Conservation (phyloP, 2,329 filamentous ascomycete species). For the Stachybotrys chlorohalonatus region DNA sequence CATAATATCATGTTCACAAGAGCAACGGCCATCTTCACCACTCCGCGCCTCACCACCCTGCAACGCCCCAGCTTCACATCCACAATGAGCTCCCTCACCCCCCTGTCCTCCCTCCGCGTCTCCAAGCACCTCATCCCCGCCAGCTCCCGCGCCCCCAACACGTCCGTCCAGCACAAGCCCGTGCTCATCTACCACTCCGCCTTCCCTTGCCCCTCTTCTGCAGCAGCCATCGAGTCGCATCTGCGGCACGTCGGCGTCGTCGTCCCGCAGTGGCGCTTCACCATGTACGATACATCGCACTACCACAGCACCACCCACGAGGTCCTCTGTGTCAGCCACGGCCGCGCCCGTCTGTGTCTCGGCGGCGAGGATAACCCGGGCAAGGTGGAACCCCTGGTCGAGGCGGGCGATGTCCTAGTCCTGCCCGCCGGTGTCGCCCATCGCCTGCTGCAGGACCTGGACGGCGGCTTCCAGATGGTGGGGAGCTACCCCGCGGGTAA, state of each 20-base stretch:
- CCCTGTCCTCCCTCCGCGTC: slow-evolving; percentile 41
- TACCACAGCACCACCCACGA: slow-evolving; percentile 62
- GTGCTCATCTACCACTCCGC: slow-evolving; percentile 57
- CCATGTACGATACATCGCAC: slow-evolving; percentile 58
- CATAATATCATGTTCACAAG: too few species aligned
- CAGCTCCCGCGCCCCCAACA: slow-evolving; percentile 52
- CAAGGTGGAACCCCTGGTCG: slow-evolving; percentile 44
- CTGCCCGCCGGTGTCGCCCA: slow-evolving; percentile 59
- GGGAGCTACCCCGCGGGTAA: slow-evolving; percentile 51
- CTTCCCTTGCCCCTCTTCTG: slow-evolving; percentile 33
- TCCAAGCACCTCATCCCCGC: slow-evolving; percentile 50
- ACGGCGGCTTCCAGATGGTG: slow-evolving; percentile 53
- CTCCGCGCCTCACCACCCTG: too few species aligned
- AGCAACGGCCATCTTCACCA: too few species aligned
- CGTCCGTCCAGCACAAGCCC: slow-evolving; percentile 52
- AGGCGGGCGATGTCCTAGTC: slow-evolving; percentile 53
- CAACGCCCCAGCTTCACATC: background rate
- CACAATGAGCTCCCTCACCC: background rate
- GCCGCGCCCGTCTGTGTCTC: slow-evolving; percentile 54
- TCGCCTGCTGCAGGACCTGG: slow-evolving; percentile 47
- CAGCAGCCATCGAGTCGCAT: slow-evolving; percentile 46
- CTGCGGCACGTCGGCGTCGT: slow-evolving; percentile 45
- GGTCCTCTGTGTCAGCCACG: slow-evolving; percentile 50
- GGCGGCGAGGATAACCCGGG: slow-evolving; percentile 53
- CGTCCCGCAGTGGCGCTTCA: slow-evolving; percentile 56